Evolutionary conservation across 139 green algal genomes (phyloP).

Genomic region (Coelastrella sp.): DNA sequence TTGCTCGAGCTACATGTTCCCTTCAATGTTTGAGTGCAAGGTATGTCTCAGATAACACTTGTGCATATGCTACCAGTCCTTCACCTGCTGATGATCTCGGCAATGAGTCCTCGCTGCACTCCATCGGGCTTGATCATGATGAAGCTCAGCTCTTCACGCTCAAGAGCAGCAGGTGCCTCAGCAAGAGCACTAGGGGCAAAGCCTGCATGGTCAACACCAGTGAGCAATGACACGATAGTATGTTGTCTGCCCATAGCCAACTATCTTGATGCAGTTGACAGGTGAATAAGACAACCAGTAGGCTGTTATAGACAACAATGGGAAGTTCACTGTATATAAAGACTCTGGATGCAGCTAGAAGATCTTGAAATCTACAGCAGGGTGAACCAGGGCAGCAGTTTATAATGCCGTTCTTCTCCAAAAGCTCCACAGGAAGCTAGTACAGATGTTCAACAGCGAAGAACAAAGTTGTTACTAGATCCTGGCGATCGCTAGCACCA

Average conservation of each 20-base stretch:
- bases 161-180: background rate
- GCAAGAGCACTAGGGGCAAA: constrained; percentile 24
- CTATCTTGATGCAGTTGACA: background rate
- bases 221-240: background rate
- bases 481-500: no score
- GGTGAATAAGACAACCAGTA: background rate
- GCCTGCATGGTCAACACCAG: constrained; percentile 6
- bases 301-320: no score
- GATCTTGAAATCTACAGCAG: no score
- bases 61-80: background rate
- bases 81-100: background rate
- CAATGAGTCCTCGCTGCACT: constrained; percentile 63
- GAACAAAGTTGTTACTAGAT: no score
- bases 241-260: no score
- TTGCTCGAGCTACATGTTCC: background rate
- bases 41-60: background rate
- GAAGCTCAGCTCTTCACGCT: constrained; percentile 59
- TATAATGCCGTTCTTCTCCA: no score
- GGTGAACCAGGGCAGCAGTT: no score
- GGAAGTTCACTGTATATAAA: no score
- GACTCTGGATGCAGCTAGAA: no score
- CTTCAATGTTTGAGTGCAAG: background rate
- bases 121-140: constrained; percentile 86
- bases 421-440: no score
- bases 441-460: no score